phyloP scores from a whole-genome alignment of 371 early-diverging fungal genomes.

The Homolaphlyctis polyrhiza region DNA sequence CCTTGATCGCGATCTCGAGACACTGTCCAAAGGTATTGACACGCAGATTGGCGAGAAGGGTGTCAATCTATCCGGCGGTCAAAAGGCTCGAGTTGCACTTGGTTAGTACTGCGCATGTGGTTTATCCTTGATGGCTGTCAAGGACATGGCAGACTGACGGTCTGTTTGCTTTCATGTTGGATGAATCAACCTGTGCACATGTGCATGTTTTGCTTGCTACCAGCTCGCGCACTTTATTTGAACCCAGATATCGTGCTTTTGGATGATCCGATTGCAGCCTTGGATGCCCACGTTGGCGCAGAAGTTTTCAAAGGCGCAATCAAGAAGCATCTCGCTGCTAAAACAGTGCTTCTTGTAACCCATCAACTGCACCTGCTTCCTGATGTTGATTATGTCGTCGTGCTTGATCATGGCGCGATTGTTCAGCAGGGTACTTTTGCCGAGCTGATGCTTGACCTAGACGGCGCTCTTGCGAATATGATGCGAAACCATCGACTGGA shows the following conservation, averaged over 20 bases:
- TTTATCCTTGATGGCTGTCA: not conserved
- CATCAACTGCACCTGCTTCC: conserved; percentile 29
- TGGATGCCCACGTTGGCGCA: conserved; percentile 85
- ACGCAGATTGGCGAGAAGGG: conserved; percentile 66
- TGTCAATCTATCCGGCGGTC: conserved; percentile 39
- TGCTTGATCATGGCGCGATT: conserved; percentile 34
- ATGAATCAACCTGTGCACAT: not conserved
- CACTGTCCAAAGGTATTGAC: conserved; percentile 67
- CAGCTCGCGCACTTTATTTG: conserved; percentile 62
- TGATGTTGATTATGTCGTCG: conserved; percentile 42
- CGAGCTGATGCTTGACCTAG: conserved; percentile 15
- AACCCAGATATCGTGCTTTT: conserved; percentile 68
- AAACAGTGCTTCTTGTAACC: conserved; percentile 32
- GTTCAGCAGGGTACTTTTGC: conserved; percentile 28
- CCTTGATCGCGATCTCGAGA: conserved; percentile 70
- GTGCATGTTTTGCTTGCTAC: not conserved
- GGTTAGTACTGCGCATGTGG: not conserved
- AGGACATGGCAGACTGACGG: not conserved
- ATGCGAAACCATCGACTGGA: conserved; percentile 17
- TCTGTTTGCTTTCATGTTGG: not conserved
- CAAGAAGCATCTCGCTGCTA: conserved; percentile 28
- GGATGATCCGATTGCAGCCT: conserved; percentile 75
- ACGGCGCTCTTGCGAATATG: conserved; percentile 20
- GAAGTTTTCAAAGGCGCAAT: conserved; percentile 38
- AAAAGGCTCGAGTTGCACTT: not conserved